A percentile compares a stretch with the other conserved stretches of the same genome.
Evolutionary conservation across 352 stramenopile species (phyloP).

Genomic region (Saprolegnia parasitica): DNA sequence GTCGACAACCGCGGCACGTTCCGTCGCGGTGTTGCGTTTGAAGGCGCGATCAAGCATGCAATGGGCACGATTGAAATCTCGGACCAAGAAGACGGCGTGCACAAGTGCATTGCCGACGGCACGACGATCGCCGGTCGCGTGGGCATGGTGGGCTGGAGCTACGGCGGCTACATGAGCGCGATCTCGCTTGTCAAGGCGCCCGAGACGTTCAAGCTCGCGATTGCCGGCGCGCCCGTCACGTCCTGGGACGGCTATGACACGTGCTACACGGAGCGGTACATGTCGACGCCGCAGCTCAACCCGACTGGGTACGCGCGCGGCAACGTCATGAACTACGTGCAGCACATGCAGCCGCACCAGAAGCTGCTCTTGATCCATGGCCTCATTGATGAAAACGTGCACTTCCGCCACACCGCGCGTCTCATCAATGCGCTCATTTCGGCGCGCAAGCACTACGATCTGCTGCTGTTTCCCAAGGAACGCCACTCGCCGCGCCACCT

Average conservation of each 20-base stretch:
- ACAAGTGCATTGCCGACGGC: conserved; percentile 75
- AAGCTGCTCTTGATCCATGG: conserved; percentile 95
- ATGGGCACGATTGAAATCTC: conserved; percentile 90
- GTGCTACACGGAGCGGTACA: conserved; percentile 98
- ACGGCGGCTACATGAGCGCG: conserved; percentile 96
- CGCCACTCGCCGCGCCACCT: conserved; percentile 92
- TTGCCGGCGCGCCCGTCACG: conserved; percentile 95
- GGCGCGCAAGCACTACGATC: conserved; percentile 93
- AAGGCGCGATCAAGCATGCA: conserved; percentile 89
- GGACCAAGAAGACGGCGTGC: conserved; percentile 79
- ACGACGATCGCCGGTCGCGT: conserved; percentile 84
- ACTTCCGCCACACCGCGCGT: conserved; percentile 96
- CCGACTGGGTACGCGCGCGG: conserved; percentile 85
- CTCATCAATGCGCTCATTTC: conserved; percentile 95
- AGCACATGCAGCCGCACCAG: conserved; percentile 81
- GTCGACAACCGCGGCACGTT: conserved; percentile 95
- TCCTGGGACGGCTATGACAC: conserved; percentile 98
- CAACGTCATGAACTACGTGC: conserved; percentile 90
- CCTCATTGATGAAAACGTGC: conserved; percentile 97
- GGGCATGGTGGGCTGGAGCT: conserved; percentile 98
- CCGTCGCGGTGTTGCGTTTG: conserved; percentile 88
- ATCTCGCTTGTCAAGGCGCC: conserved; percentile 96
- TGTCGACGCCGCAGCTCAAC: conserved; percentile 93
- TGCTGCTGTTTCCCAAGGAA: conserved; percentile 95
- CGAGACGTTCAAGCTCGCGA: conserved; percentile 93